Conservation (phyloP, 768 basidiomycete genomes). For the Russula lepida region DNA sequence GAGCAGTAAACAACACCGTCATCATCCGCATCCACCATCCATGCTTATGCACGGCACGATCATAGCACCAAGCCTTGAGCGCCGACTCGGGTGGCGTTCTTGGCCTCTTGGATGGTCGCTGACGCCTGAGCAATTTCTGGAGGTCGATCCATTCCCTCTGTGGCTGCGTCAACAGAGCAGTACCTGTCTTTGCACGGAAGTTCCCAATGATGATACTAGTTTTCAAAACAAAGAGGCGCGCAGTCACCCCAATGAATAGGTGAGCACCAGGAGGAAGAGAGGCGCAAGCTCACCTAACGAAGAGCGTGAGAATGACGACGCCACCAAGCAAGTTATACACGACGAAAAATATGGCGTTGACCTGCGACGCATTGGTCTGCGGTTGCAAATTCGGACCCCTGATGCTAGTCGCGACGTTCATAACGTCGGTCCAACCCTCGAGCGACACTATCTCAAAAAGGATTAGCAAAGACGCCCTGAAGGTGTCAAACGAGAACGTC, state of each 20-base stretch:
- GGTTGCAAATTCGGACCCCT: slow-evolving; percentile 65
- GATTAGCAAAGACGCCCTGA: slow-evolving; percentile 76
- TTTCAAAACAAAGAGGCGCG: slow-evolving; percentile 13
- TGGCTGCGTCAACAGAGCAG: slow-evolving; percentile 74
- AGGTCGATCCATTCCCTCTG: slow-evolving; percentile 95
- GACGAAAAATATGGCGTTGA: slow-evolving; percentile 86
- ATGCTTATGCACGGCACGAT: slow-evolving; percentile 83
- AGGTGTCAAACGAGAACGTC: slow-evolving; percentile 83
- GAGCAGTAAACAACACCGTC: slow-evolving; percentile 70
- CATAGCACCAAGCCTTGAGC: slow-evolving; percentile 80
- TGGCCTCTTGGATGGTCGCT: slow-evolving; percentile 80
- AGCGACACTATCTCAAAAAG: slow-evolving; percentile 94
- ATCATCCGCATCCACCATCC: slow-evolving; percentile 86
- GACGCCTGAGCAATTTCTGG: slow-evolving; percentile 78
- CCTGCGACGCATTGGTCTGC: slow-evolving; percentile 58
- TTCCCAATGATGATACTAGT: slow-evolving; percentile 90
- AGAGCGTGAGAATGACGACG: slow-evolving; percentile 82
- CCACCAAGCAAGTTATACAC: slow-evolving; percentile 88
- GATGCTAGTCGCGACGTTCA: slow-evolving; percentile 72
- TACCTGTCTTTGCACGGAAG: slow-evolving; percentile 80
- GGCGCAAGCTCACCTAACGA: slow-evolving; percentile 67
- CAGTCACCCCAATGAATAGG: not conserved
- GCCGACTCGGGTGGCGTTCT: slow-evolving; percentile 43
- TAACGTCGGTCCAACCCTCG: slow-evolving; percentile 96
- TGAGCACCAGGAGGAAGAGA: not conserved